Conservation (phyloP, 768 basidiomycete species). For the Asterophora parasitica region DNA sequence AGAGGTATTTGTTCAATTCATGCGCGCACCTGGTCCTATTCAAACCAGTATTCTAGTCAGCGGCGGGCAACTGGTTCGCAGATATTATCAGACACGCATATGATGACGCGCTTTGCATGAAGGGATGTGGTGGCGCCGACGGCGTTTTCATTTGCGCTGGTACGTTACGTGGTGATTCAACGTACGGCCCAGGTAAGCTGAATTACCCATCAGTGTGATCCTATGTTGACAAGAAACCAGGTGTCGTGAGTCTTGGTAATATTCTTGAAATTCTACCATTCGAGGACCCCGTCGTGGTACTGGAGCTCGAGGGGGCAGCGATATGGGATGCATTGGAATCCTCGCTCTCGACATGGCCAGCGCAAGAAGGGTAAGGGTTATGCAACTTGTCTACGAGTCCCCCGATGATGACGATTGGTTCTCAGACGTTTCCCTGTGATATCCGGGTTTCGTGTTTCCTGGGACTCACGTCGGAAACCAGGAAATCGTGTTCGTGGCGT, state of each 20-base stretch:
- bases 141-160: conserved; percentile 81
- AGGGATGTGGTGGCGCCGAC: conserved; percentile 63
- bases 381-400: not conserved
- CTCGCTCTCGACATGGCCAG: conserved; percentile 73
- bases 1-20: conserved; percentile 44
- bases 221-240: conserved; percentile 28
- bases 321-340: conserved; percentile 80
- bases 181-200: conserved; percentile 70
- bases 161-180: conserved; percentile 79
- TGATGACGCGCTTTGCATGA: conserved; percentile 59
- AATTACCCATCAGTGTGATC: not conserved
- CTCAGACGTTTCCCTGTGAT: conserved; percentile 82
- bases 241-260: conserved; percentile 76
- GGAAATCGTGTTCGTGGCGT: conserved; percentile 72
- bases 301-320: conserved; percentile 73
- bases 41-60: conserved; percentile 40
- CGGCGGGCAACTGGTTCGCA: conserved; percentile 77
- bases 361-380: conserved; percentile 77
- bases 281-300: conserved; percentile 76
- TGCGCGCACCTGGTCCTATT: not conserved
- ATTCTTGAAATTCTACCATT: conserved; percentile 88
- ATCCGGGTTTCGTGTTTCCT: conserved; percentile 77
- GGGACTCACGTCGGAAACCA: conserved; percentile 76
- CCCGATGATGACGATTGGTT: not conserved
- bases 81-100: conserved; percentile 83